Conservation (phyloP, 139 green algal species). For the Pseudopediastrum boryanum region DNA sequence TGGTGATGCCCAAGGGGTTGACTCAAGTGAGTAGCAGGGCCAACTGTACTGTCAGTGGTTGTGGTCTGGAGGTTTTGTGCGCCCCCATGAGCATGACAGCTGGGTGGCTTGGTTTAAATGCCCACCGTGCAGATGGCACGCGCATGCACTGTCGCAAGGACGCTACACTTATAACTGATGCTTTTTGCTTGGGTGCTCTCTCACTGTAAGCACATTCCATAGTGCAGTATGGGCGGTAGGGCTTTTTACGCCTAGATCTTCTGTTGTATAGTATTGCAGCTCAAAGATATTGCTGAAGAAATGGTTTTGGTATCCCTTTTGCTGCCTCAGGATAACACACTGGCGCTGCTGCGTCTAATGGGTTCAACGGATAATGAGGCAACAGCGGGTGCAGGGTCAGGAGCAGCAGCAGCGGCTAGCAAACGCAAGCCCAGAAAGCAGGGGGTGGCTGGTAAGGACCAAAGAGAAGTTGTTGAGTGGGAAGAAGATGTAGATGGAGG, state of each 20-base stretch:
- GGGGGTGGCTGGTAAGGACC: neutral
- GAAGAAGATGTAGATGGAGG: neutral
- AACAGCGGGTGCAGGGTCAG: neutral
- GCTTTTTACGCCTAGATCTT: neutral
- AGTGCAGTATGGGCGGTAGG: neutral
- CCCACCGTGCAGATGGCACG: neutral
- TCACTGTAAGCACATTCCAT: neutral
- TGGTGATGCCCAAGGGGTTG: constrained; percentile 57
- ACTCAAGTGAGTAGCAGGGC: constrained; percentile 37
- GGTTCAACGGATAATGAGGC: neutral
- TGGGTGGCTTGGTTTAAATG: too few species aligned
- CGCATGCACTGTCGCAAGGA: neutral
- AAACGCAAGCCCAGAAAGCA: neutral
- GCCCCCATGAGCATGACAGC: neutral
- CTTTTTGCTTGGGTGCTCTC: neutral
- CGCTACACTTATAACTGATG: neutral
- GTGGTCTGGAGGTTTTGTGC: neutral
- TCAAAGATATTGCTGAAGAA: neutral
- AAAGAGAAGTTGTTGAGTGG: neutral
- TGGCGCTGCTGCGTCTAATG: constrained; percentile 15
- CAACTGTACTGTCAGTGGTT: neutral
- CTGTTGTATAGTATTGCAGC: neutral
- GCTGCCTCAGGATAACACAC: constrained; percentile 19
- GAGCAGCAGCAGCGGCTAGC: neutral
- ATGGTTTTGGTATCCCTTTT: neutral